Evolutionary conservation across 2,329 filamentous ascomycete species (phyloP).

Genomic region (Emmonsiellopsis sp.): DNA sequence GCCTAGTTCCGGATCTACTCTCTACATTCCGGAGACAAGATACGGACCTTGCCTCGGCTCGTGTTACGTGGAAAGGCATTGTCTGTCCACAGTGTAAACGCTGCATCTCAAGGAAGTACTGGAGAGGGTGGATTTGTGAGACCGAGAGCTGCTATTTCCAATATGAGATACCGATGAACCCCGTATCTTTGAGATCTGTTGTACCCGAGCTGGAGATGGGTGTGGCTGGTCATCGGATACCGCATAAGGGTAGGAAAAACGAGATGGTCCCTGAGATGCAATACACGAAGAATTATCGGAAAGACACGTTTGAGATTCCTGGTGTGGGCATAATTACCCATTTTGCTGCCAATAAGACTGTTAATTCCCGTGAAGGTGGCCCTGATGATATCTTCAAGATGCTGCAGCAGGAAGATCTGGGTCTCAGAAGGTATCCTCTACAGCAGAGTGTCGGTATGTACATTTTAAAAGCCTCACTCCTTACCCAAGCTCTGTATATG

Average conservation of each 20-base stretch:
- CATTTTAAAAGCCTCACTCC: background rate
- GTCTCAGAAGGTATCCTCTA: slow-evolving; percentile 35
- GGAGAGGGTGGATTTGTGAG: slow-evolving; percentile 54
- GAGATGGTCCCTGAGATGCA: slow-evolving; percentile 3
- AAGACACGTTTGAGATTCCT: slow-evolving; percentile 23
- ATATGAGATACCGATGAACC: slow-evolving; percentile 19
- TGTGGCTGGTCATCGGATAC: slow-evolving; percentile 11
- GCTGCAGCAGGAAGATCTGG: slow-evolving; percentile 37
- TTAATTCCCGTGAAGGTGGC: slow-evolving; percentile 45
- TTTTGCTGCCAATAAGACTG: slow-evolving; percentile 45
- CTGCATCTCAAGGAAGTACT: slow-evolving; percentile 52
- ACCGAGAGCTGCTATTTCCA: slow-evolving; percentile 42
- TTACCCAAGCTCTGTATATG: background rate
- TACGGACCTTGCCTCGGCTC: slow-evolving; percentile 38
- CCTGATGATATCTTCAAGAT: slow-evolving; percentile 51
- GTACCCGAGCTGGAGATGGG: slow-evolving; percentile 22
- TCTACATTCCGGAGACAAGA: slow-evolving; percentile 26
- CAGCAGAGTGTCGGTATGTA: slow-evolving; percentile 24
- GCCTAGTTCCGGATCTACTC: slow-evolving; percentile 31
- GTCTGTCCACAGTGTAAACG: slow-evolving; percentile 56
- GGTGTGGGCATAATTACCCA: slow-evolving; percentile 43
- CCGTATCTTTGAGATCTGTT: slow-evolving; percentile 23
- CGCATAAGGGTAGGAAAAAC: background rate
- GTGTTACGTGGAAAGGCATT: slow-evolving; percentile 51
- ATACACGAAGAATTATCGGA: slow-evolving; percentile 21